These are phyloP conservation scores for Ustilago esculenta DNA, from an alignment of 1,284 basidiomycete species.

Conservation along the genomic window DNA sequence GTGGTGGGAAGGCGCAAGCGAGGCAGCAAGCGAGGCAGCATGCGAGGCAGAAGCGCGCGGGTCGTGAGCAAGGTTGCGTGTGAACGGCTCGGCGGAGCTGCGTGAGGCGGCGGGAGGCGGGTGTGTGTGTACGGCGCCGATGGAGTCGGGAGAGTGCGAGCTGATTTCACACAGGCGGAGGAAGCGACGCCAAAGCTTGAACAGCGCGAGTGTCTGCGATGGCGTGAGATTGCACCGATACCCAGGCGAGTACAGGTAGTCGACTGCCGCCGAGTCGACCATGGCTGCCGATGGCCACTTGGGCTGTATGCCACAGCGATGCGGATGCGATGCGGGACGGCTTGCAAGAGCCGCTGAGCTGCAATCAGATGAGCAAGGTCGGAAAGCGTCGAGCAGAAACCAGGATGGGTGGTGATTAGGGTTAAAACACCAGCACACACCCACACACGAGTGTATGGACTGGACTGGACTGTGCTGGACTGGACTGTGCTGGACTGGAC, in stretches of 20 bases:
- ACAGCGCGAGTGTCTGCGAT: constrained; percentile 54
- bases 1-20: constrained; percentile 18
- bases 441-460: no score
- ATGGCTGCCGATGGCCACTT: no score
- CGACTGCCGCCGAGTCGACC: constrained; percentile 26
- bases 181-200: constrained; percentile 61
- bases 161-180: constrained; percentile 55
- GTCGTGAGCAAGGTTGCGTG: constrained; percentile 18
- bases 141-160: constrained; percentile 36
- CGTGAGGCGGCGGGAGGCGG: constrained; percentile 21
- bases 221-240: constrained; percentile 52
- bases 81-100: constrained; percentile 20
- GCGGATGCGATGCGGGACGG: no score
- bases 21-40: constrained; percentile 22
- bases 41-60: constrained; percentile 24
- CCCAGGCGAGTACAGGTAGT: constrained; percentile 47
- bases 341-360: no score
- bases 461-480: no score
- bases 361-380: no score
- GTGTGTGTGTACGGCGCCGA: constrained; percentile 18
- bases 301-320: no score
- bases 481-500: no score
- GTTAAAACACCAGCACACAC: no score
- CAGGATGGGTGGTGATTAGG: no score
- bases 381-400: no score